Evolutionary conservation across 495 filamentous ascomycete species (phyloP).

Genomic region (Ramalina peruviana): DNA sequence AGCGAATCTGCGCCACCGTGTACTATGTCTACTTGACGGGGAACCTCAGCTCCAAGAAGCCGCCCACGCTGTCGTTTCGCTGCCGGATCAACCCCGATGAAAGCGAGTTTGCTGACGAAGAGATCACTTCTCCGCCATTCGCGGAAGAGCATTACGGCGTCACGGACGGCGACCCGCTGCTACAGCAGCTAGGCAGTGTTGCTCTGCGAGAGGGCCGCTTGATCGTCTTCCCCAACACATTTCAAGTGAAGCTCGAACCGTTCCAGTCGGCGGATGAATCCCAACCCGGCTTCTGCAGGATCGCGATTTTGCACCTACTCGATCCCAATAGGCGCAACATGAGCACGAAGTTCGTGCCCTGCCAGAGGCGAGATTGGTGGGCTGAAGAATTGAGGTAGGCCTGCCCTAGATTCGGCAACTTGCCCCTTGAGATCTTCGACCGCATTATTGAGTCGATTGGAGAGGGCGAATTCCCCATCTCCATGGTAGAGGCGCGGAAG

Average conservation of each 20-base stretch:
- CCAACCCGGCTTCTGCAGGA: constrained; percentile 33
- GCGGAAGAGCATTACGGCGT: constrained; percentile 23
- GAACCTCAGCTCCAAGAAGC: constrained; percentile 17
- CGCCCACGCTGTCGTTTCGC: constrained; percentile 22
- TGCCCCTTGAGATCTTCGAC: constrained; percentile 21
- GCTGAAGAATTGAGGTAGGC: constrained; percentile 1
- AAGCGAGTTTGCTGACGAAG: constrained; percentile 16
- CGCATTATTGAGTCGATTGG: constrained; percentile 8
- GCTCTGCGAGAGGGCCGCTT: constrained; percentile 13
- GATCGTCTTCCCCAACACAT: constrained; percentile 23
- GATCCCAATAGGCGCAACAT: constrained; percentile 41
- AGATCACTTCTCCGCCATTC: constrained; percentile 19
- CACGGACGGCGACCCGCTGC: constrained; percentile 17
- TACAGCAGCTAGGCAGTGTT: constrained; percentile 23
- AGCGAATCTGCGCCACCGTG: constrained; percentile 28
- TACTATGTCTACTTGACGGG: constrained; percentile 14
- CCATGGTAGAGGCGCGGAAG: constrained; percentile 23
- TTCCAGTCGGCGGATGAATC: constrained; percentile 33
- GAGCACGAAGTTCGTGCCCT: constrained; percentile 42
- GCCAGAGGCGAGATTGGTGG: constrained; percentile 32
- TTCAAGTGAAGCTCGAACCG: constrained; percentile 34
- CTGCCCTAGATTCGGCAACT: constrained; percentile 11
- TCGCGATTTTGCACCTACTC: constrained; percentile 38
- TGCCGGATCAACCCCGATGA: constrained; percentile 15
- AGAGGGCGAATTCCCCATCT: constrained; percentile 23